phyloP scores from a whole-genome alignment of 352 stramenopile species.

The Globisporangium cederbergense region DNA sequence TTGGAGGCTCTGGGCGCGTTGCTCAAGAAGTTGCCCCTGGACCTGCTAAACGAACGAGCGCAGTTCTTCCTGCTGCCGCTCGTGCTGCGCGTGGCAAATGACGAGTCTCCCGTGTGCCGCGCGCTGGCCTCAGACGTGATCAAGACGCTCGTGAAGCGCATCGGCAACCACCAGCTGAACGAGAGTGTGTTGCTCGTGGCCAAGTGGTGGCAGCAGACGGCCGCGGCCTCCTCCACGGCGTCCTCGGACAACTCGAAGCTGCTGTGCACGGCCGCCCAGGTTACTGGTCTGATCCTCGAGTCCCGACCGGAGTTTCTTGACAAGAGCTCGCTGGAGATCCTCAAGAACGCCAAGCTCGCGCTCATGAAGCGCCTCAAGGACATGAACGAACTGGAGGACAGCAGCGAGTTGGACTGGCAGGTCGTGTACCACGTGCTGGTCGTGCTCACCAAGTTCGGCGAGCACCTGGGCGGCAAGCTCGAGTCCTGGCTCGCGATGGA shows the following conservation, averaged over 20 bases:
- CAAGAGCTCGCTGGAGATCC: constrained; percentile 43
- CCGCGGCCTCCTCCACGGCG: background rate
- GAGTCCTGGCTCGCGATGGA: constrained; percentile 56
- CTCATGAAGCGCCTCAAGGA: constrained; percentile 33
- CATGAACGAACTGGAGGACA: constrained; percentile 46
- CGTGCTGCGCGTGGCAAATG: constrained; percentile 95
- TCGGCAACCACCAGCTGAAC: constrained; percentile 90
- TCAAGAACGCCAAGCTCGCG: constrained; percentile 32
- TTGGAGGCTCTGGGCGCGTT: constrained; percentile 88
- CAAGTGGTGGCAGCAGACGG: constrained; percentile 77
- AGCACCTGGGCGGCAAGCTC: constrained; percentile 52
- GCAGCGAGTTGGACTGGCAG: constrained; percentile 48
- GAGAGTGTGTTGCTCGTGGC: constrained; percentile 83
- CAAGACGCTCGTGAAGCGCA: constrained; percentile 79
- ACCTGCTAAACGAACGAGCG: constrained; percentile 89
- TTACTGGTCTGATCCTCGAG: constrained; percentile 70
- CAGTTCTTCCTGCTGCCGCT: constrained; percentile 95
- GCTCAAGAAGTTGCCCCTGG: constrained; percentile 90
- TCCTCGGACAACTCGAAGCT: constrained; percentile 51
- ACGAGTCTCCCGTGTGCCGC: constrained; percentile 90
- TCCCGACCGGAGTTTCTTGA: constrained; percentile 76
- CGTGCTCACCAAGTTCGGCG: constrained; percentile 61
- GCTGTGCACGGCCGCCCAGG: constrained; percentile 63
- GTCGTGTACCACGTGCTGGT: constrained; percentile 59
- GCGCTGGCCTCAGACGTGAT: constrained; percentile 80